A percentile compares a stretch with the other conserved stretches of the same genome.
These are phyloP conservation scores for Aethionema arabicum DNA, from an alignment of 345 rosid species.

Conservation along the genomic window DNA sequence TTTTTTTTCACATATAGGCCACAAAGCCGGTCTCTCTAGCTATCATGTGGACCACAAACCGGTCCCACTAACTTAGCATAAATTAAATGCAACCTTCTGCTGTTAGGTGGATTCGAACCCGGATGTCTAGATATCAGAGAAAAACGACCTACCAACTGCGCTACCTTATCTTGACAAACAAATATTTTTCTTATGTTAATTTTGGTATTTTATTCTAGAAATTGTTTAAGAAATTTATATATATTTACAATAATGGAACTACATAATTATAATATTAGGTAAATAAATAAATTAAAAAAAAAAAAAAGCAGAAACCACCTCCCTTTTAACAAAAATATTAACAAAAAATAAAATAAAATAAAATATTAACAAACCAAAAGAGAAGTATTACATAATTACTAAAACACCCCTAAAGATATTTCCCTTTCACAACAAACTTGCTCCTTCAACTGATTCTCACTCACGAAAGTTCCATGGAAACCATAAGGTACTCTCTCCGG, in stretches of 20 bases:
- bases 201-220: too few species aligned
- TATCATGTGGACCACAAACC: too few species aligned
- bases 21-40: too few species aligned
- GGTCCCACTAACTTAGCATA: too few species aligned
- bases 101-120: too few species aligned
- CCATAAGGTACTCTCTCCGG: conserved; percentile 74
- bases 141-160: too few species aligned
- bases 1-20: too few species aligned
- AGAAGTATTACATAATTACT: background rate
- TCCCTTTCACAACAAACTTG: conserved; percentile 38
- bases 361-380: background rate
- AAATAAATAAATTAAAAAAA: background rate
- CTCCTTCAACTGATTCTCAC: conserved; percentile 40
- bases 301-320: background rate
- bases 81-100: too few species aligned
- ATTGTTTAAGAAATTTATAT: too few species aligned
- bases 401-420: background rate
- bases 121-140: too few species aligned
- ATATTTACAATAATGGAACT: background rate
- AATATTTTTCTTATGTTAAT: too few species aligned
- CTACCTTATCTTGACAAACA: too few species aligned
- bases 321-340: background rate
- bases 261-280: background rate
- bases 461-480: conserved; percentile 71
- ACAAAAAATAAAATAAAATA: background rate